Evolutionary conservation across 495 filamentous ascomycete genomes (phyloP).

Genomic region (Parmelia sp.): DNA sequence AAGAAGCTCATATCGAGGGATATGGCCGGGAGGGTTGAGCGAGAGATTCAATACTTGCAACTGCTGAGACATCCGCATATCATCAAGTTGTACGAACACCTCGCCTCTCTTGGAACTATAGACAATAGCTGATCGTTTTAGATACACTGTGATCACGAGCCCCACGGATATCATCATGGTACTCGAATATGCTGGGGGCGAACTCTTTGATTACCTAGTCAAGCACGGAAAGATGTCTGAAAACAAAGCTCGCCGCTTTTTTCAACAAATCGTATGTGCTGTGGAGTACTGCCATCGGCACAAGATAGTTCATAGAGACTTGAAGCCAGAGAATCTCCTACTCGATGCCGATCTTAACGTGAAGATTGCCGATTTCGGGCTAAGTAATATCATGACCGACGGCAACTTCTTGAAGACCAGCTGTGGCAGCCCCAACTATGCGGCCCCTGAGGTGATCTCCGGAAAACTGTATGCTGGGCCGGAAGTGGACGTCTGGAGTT

Average conservation of each 20-base stretch:
- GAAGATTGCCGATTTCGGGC: constrained; percentile 96
- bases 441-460: constrained; percentile 93
- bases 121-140: constrained; percentile 32
- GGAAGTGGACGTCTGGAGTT: constrained; percentile 99
- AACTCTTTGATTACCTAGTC: constrained; percentile 97
- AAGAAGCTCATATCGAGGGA: constrained; percentile 92
- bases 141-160: constrained; percentile 94
- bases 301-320: constrained; percentile 95
- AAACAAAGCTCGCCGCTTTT: constrained; percentile 86
- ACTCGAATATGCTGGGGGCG: constrained; percentile 90
- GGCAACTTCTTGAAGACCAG: constrained; percentile 98
- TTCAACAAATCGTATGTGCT: constrained; percentile 98
- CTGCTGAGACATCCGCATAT: constrained; percentile 94
- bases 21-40: constrained; percentile 94
- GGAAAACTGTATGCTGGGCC: constrained; percentile 97
- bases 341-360: constrained; percentile 92
- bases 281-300: constrained; percentile 98
- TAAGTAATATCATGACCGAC: constrained; percentile 99
- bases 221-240: constrained; percentile 83
- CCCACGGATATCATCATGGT: constrained; percentile 96
- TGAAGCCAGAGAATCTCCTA: constrained; percentile 95
- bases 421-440: constrained; percentile 97
- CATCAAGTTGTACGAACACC: constrained; percentile 78
- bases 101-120: constrained; percentile 1
- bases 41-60: constrained; percentile 97